Evolutionary conservation across 176 grass and related monocot species (phyloP).

Genomic region (Otatea glauca): DNA sequence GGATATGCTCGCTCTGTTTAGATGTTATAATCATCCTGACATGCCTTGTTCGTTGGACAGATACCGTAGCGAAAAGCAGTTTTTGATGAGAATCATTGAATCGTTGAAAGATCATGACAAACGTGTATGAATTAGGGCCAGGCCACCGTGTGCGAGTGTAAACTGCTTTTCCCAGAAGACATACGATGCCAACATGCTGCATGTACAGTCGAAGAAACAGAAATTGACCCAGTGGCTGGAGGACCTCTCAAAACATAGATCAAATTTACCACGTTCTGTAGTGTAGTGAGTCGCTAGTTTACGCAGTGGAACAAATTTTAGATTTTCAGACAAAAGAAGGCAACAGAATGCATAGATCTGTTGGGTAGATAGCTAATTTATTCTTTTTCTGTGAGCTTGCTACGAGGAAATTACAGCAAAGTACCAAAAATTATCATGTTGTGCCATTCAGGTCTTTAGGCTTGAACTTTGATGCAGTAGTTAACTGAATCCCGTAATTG

Average conservation of each 20-base stretch:
- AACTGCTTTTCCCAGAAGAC: background rate
- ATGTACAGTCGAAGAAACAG: background rate
- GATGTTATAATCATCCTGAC: slow-evolving; percentile 14
- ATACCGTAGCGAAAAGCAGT: slow-evolving; percentile 78
- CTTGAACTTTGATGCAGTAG: background rate
- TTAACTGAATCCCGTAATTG: background rate
- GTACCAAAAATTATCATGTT: background rate
- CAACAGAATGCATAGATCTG: background rate
- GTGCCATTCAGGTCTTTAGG: background rate
- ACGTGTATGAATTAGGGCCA: slow-evolving; percentile 2
- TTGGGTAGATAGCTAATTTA: background rate
- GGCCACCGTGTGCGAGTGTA: background rate
- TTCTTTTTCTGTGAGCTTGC: background rate
- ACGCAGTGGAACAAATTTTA: background rate
- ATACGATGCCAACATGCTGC: background rate
- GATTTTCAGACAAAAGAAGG: background rate
- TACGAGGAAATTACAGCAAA: background rate
- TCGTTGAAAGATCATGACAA: slow-evolving; percentile 36
- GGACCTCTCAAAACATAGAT: slow-evolving; percentile 2
- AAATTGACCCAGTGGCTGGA: background rate
- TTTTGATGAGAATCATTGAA: slow-evolving; percentile 65
- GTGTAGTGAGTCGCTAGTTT: background rate
- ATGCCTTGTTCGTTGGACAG: slow-evolving; percentile 47
- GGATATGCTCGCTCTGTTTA: background rate
- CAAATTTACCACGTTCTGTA: background rate